A percentile compares a stretch with the other conserved stretches of the same genome.
Conservation (phyloP, 129 eudicot genomes). For the Logfia minima region DNA sequence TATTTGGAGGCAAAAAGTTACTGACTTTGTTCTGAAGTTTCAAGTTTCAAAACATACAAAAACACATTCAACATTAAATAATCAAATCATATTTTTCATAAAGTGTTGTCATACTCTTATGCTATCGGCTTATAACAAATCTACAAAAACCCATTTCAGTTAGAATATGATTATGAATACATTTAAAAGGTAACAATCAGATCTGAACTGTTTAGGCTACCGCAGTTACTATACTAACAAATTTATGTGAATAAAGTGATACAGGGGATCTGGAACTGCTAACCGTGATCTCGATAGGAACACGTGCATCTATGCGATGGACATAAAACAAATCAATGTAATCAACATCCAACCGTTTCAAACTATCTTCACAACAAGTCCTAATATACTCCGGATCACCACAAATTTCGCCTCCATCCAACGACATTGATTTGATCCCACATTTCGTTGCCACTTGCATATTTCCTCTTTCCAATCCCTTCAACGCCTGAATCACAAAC, state of each 20-base stretch:
- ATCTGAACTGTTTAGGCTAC: too few species aligned
- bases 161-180: background rate
- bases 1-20: too few species aligned
- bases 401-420: constrained; percentile 15
- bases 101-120: too few species aligned
- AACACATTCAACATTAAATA: too few species aligned
- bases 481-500: constrained; percentile 23
- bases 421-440: constrained; percentile 37
- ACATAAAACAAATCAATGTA: constrained; percentile 44
- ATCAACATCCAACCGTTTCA: constrained; percentile 46
- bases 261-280: background rate
- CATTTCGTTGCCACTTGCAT: constrained; percentile 34
- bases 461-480: constrained; percentile 40
- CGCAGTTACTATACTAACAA: too few species aligned
- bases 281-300: constrained; percentile 51
- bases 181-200: background rate
- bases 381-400: constrained; percentile 48
- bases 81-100: too few species aligned
- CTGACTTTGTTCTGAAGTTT: background rate
- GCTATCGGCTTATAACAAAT: too few species aligned
- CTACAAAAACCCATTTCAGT: too few species aligned
- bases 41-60: too few species aligned
- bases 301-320: constrained; percentile 37
- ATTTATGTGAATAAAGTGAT: background rate
- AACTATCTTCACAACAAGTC: constrained; percentile 46